phyloP scores from a whole-genome alignment of 2,329 filamentous ascomycete species.

The Trichoderma harzianum region DNA sequence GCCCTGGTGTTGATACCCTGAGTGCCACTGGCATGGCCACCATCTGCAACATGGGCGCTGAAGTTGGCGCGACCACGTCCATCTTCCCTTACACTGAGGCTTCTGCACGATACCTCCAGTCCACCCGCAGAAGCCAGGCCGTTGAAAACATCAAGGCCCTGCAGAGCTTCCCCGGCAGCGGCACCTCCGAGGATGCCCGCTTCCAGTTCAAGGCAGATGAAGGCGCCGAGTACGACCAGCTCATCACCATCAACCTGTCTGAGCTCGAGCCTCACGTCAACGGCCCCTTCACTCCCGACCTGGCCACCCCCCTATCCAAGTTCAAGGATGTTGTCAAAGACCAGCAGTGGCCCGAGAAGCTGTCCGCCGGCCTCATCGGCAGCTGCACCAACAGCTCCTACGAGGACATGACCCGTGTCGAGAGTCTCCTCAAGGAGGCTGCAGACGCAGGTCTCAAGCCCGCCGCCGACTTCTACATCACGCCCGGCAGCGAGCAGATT shows the following conservation, averaged over 20 bases:
- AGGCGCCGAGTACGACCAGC: constrained; percentile 81
- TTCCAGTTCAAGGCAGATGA: constrained; percentile 74
- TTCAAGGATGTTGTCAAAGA: constrained; percentile 82
- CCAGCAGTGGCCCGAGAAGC: constrained; percentile 85
- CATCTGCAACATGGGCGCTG: constrained; percentile 82
- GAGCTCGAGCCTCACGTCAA: constrained; percentile 94
- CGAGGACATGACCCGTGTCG: constrained; percentile 95
- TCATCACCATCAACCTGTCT: constrained; percentile 87
- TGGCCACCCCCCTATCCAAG: constrained; percentile 85
- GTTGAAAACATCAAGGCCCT: constrained; percentile 63
- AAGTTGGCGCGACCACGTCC: constrained; percentile 93
- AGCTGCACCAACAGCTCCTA: constrained; percentile 99
- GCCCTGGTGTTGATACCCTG: constrained; percentile 81
- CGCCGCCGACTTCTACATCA: constrained; percentile 89
- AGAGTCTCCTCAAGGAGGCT: constrained; percentile 89
- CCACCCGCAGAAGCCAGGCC: constrained; percentile 67
- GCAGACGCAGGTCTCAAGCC: constrained; percentile 85
- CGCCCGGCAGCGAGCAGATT: constrained; percentile 94
- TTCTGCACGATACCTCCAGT: constrained; percentile 79
- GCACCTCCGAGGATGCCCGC: constrained; percentile 43
- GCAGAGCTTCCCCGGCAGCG: constrained; percentile 49
- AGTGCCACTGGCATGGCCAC: constrained; percentile 94
- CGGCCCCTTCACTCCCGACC: constrained; percentile 92
- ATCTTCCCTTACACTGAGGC: constrained; percentile 88
- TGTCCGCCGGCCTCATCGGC: constrained; percentile 91